Evolutionary conservation across 2,329 filamentous ascomycete genomes (phyloP).

Genomic region (Fusarium zealandicum): DNA sequence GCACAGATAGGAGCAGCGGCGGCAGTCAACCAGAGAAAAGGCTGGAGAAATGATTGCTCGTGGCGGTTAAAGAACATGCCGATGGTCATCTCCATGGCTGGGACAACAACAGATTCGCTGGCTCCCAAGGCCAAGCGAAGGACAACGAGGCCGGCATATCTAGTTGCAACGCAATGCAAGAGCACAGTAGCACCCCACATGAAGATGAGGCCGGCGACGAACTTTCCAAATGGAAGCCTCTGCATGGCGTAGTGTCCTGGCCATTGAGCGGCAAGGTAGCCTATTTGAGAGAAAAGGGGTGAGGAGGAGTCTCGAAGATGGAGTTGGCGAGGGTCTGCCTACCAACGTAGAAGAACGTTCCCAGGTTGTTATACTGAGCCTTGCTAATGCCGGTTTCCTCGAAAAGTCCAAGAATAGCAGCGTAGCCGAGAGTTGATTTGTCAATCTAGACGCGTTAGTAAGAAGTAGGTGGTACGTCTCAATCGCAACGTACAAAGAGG

Average conservation of each 20-base stretch:
- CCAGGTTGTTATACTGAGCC: conserved; percentile 50
- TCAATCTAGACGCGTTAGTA: conserved; percentile 42
- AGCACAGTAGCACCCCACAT: conserved; percentile 48
- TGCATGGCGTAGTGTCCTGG: conserved; percentile 52
- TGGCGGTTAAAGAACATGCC: conserved; percentile 50
- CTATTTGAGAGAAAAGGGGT: conserved; percentile 15
- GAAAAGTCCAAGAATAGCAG: conserved; percentile 49
- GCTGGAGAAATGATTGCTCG: conserved; percentile 46
- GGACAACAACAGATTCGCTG: conserved; percentile 48
- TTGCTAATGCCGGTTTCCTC: conserved; percentile 49
- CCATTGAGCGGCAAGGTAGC: conserved; percentile 47
- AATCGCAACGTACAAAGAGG: conserved; percentile 43
- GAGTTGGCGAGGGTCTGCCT: background rate
- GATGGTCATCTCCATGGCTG: conserved; percentile 52
- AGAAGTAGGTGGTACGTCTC: background rate
- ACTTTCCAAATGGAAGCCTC: conserved; percentile 47
- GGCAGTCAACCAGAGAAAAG: conserved; percentile 46
- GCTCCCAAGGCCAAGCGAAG: conserved; percentile 48
- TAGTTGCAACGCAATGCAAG: conserved; percentile 47
- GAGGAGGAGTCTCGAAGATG: background rate
- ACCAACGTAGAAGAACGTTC: conserved; percentile 52
- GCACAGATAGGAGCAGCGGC: conserved; percentile 47
- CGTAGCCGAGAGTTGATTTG: conserved; percentile 49
- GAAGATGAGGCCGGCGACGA: conserved; percentile 45
- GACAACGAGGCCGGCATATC: conserved; percentile 47